phyloP scores from a whole-genome alignment of 2,329 filamentous ascomycete species.

The Colletotrichum gigasporum region DNA sequence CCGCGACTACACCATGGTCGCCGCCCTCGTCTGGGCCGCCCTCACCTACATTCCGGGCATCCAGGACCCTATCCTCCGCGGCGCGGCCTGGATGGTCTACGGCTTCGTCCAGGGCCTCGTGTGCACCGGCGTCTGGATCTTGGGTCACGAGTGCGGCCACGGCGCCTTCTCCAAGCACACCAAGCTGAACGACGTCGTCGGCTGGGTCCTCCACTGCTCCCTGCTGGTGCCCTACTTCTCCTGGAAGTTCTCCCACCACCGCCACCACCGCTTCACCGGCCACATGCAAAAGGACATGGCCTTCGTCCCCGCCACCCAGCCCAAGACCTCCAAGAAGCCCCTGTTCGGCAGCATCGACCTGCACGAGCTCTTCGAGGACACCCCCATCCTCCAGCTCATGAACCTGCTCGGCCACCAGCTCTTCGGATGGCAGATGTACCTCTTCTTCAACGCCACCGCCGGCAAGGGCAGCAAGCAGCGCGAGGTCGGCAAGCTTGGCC shows the following conservation, averaged over 20 bases:
- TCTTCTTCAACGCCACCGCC: slow-evolving; percentile 66
- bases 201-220: slow-evolving; percentile 72
- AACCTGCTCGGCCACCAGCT: slow-evolving; percentile 70
- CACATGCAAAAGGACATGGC: slow-evolving; percentile 75
- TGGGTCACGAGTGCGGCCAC: slow-evolving; percentile 78
- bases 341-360: slow-evolving; percentile 51
- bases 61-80: slow-evolving; percentile 52
- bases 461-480: slow-evolving; percentile 59
- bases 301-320: slow-evolving; percentile 64
- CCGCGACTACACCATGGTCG: slow-evolving; percentile 63
- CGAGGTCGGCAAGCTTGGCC: slow-evolving; percentile 40
- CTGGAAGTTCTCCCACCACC: slow-evolving; percentile 76
- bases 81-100: slow-evolving; percentile 65
- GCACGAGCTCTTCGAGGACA: slow-evolving; percentile 69
- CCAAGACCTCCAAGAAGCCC: slow-evolving; percentile 44
- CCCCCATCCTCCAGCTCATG: slow-evolving; percentile 64
- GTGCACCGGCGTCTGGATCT: slow-evolving; percentile 75
- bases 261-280: slow-evolving; percentile 75
- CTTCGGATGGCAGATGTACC: slow-evolving; percentile 71
- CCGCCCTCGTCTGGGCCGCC: slow-evolving; percentile 58
- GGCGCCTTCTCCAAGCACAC: slow-evolving; percentile 70
- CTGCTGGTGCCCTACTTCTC: slow-evolving; percentile 77
- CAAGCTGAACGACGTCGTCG: slow-evolving; percentile 67
- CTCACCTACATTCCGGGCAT: slow-evolving; percentile 64
- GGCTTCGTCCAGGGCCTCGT: slow-evolving; percentile 72